Base-by-base conservation (phyloP, 306 rosid species). In the Casuarina cunninghamiana region DNA sequence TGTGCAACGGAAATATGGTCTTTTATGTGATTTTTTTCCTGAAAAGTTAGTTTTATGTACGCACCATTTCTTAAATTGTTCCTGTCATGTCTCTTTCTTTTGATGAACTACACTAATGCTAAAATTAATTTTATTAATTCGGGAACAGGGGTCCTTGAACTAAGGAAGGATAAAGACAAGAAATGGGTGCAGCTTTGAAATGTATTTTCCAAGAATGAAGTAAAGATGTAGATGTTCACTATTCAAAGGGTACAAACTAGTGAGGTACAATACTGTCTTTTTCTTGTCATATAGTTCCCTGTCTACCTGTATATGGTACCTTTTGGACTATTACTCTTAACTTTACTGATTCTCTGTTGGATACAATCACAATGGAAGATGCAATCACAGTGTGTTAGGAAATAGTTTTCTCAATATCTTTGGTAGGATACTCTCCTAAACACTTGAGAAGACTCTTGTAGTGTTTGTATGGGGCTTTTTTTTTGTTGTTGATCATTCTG, bases 121-220 rank as follows among this genome's bases (percentile, higher is more conserved):
- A 37, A 38, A 17, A 19, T 3, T 54, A 54, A 0, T 26, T 77
- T 54, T 77, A 46, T 83, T 45, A 66, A 86, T 88, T 82, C 89
- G 92, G 98, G 91, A 94, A 78, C 88, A 92, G 74, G 95, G 89
- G 55, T 82, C 85, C 83, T 72, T 74, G 79, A 87, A 77, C 82
- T 92, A 74, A 90, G 84, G 84, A 87, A 84, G 75, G 90, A 90
- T 79, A 89, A 86, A 82, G 88, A 81, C 69, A 83, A 49, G 79
- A 82, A 89, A 75, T 87, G 82, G 60, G 86, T 81, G 69, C 89
- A 77, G 55, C 86, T 72, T 78, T 86, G 53, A 75, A 38, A 60
- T 16, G 75, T 39, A 66, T 74, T 78, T 85, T 83, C 75, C 35
- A 78, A 62, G 79, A 84, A 79, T 2, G 83, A 81, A 74, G 88